A percentile compares a stretch with the other conserved stretches of the same genome.
phyloP scores from a whole-genome alignment of 2,329 filamentous ascomycete species.

The Epichloe festucae region DNA sequence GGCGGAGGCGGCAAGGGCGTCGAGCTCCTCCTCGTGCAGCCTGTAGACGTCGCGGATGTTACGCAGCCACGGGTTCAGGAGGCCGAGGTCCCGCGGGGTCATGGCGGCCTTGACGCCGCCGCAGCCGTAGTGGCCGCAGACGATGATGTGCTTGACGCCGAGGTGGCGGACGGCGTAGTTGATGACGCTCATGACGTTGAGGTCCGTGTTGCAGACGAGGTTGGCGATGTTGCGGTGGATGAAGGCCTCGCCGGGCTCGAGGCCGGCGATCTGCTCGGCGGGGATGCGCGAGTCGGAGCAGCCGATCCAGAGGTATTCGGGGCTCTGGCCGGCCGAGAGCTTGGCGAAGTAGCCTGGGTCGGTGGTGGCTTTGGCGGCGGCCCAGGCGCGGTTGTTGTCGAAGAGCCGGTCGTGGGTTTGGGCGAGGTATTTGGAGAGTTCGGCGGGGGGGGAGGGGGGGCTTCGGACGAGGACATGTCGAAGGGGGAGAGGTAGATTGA shows the following conservation, averaged over 20 bases:
- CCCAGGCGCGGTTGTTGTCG: conserved; percentile 56
- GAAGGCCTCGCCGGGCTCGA: conserved; percentile 82
- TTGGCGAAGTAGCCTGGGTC: conserved; percentile 55
- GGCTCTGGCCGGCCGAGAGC: conserved; percentile 50
- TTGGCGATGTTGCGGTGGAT: conserved; percentile 94
- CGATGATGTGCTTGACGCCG: conserved; percentile 67
- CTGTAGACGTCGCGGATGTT: conserved; percentile 66
- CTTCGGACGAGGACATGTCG: conserved; percentile 2
- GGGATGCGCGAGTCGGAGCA: conserved; percentile 85
- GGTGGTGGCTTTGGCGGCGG: conserved; percentile 38
- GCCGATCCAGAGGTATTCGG: conserved; percentile 76
- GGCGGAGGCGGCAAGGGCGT: conserved; percentile 35
- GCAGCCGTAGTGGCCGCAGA: conserved; percentile 70
- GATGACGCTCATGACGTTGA: conserved; percentile 70
- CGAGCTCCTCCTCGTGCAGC: conserved; percentile 57
- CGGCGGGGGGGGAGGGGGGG: not conserved
- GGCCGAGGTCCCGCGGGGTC: conserved; percentile 55
- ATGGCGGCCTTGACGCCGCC: conserved; percentile 65
- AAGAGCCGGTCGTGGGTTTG: conserved; percentile 56
- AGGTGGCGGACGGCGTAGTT: conserved; percentile 76
- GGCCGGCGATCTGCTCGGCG: conserved; percentile 74
- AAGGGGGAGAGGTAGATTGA: not conserved
- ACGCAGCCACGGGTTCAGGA: conserved; percentile 61
- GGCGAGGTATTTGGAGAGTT: conserved; percentile 35
- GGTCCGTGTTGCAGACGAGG: conserved; percentile 65